phyloP scores from a whole-genome alignment of 2,329 filamentous ascomycete genomes.

The Clathrospora elynae region DNA sequence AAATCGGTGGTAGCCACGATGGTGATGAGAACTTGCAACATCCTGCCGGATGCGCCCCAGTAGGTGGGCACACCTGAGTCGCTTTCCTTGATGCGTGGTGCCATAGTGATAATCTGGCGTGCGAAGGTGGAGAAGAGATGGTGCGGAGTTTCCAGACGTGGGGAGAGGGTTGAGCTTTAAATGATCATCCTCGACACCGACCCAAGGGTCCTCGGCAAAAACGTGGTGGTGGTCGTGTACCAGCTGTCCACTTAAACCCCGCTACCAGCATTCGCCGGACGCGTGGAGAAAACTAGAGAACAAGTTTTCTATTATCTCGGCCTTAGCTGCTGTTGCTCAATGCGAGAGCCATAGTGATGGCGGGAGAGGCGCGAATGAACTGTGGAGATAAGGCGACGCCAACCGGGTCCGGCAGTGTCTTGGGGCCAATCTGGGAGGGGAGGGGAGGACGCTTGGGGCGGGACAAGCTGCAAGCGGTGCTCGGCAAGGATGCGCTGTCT shows the following conservation, averaged over 20 bases:
- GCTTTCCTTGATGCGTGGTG: conserved; percentile 32
- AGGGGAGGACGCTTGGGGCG: conserved; percentile 30
- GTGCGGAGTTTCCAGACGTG: conserved; percentile 23
- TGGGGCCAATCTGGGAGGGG: conserved; percentile 32
- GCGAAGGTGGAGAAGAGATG: conserved; percentile 28
- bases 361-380: conserved; percentile 34
- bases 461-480: conserved; percentile 31
- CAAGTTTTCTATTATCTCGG: conserved; percentile 35
- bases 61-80: conserved; percentile 36
- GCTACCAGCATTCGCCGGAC: conserved; percentile 27
- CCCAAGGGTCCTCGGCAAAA: conserved; percentile 23
- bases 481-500: conserved; percentile 27
- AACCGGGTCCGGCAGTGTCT: conserved; percentile 32
- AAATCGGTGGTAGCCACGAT: conserved; percentile 55
- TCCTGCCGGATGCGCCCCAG: conserved; percentile 38
- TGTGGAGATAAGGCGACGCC: conserved; percentile 34
- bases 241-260: conserved; percentile 29
- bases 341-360: conserved; percentile 27
- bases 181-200: conserved; percentile 23
- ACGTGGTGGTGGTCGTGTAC: conserved; percentile 17
- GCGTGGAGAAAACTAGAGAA: conserved; percentile 38
- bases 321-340: conserved; percentile 38
- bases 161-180: conserved; percentile 34
- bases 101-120: conserved; percentile 29
- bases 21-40: conserved; percentile 43